These are phyloP conservation scores for Russula foetens DNA, from an alignment of 768 basidiomycete species.

Conservation along the genomic window DNA sequence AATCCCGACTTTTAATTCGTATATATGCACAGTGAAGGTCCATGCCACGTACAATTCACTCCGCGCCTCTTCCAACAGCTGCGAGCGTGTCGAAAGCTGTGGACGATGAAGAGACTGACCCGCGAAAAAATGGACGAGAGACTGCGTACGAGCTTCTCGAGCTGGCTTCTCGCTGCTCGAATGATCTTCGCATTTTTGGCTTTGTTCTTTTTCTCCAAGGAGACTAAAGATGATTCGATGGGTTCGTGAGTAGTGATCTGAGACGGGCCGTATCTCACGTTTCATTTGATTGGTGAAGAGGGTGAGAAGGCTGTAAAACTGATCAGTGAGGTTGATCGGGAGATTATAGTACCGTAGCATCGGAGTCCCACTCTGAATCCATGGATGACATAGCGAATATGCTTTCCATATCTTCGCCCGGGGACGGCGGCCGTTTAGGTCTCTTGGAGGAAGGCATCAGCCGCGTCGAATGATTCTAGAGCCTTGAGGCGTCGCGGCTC, in stretches of 20 bases:
- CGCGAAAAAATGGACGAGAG: background rate
- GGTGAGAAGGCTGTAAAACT: background rate
- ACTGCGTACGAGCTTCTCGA: conserved; percentile 5
- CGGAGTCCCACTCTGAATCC: background rate
- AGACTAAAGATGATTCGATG: background rate
- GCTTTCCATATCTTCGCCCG: background rate
- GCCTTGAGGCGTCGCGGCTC: too few relatives aligned
- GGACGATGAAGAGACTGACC: too few relatives aligned
- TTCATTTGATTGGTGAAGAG: conserved; percentile 6
- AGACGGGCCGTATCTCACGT: background rate
- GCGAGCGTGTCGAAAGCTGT: conserved; percentile 1
- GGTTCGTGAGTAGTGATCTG: background rate
- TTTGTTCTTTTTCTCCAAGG: conserved; percentile 3
- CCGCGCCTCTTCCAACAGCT: background rate
- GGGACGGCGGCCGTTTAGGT: background rate
- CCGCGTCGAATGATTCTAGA: too few relatives aligned
- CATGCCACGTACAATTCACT: conserved; percentile 5
- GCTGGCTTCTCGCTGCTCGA: conserved; percentile 6
- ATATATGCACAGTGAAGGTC: conserved; percentile 4
- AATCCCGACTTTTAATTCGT: background rate
- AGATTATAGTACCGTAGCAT: background rate
- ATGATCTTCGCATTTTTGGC: background rate
- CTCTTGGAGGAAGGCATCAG: background rate
- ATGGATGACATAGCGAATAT: background rate
- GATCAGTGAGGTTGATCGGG: background rate